Percentiles rank a stretch among this genome's conserved stretches.
Evolutionary conservation across 257 asterid genomes (phyloP).

Genomic region (Verbascum thapsus): DNA sequence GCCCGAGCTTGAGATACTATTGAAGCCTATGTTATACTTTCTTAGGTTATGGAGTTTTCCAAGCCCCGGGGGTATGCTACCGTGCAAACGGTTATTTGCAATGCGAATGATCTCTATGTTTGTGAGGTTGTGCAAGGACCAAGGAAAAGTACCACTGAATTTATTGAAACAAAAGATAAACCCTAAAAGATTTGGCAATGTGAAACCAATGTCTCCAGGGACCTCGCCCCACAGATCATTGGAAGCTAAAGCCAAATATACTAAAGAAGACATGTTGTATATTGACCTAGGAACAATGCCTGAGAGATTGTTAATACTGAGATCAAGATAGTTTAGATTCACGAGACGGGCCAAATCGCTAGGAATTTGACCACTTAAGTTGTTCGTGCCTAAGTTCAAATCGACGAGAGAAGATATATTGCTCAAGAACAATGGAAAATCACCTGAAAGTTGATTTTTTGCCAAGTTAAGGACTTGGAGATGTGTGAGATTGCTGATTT

Average conservation of each 20-base stretch:
- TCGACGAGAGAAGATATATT: conserved; percentile 39
- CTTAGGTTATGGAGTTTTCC: conserved; percentile 54
- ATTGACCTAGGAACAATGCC: conserved; percentile 51
- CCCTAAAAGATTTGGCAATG: conserved; percentile 54
- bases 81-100: conserved; percentile 55
- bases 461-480: conserved; percentile 53
- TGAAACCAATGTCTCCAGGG: conserved; percentile 42
- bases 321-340: conserved; percentile 49
- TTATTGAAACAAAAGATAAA: conserved; percentile 53
- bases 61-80: conserved; percentile 64
- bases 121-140: conserved; percentile 64
- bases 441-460: conserved; percentile 48
- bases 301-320: conserved; percentile 51
- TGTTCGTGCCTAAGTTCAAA: conserved; percentile 41
- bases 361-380: conserved; percentile 44
- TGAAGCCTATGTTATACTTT: conserved; percentile 56
- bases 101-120: conserved; percentile 50
- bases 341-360: conserved; percentile 35
- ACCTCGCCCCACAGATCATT: conserved; percentile 50
- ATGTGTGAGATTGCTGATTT: conserved; percentile 31
- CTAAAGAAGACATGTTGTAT: conserved; percentile 45
- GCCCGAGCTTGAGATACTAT: conserved; percentile 43
- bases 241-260: conserved; percentile 33
- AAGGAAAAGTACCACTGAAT: conserved; percentile 61
- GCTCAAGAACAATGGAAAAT: conserved; percentile 45